Conservation (phyloP, 2,329 filamentous ascomycete species). For the Colletotrichum zoysiae region DNA sequence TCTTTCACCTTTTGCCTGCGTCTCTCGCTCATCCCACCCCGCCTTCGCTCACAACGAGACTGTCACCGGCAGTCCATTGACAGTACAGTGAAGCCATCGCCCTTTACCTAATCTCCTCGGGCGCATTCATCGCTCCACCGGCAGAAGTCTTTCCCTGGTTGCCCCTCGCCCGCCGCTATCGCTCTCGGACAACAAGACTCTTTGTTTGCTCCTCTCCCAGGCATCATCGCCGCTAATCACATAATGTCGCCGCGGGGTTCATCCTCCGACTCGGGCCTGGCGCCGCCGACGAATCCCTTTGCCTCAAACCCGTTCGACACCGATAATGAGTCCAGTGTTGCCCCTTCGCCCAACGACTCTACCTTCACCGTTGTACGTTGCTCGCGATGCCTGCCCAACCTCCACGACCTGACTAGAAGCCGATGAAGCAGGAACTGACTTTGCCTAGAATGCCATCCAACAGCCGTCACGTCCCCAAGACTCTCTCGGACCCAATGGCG, state of each 20-base stretch:
- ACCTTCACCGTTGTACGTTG: slow-evolving; percentile 43
- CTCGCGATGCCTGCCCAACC: not conserved
- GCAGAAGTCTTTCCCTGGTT: not conserved
- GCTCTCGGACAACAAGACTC: not conserved
- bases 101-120: not conserved
- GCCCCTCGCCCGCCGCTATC: not conserved
- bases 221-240: slow-evolving; percentile 11
- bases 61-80: slow-evolving; percentile 6
- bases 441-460: slow-evolving; percentile 30
- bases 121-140: not conserved
- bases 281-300: slow-evolving; percentile 40
- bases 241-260: slow-evolving; percentile 37
- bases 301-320: slow-evolving; percentile 42
- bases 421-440: slow-evolving; percentile 6
- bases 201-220: not conserved
- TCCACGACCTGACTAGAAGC: not conserved
- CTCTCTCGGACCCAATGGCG: not conserved
- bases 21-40: slow-evolving; percentile 8
- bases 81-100: slow-evolving; percentile 1
- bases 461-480: slow-evolving; percentile 7
- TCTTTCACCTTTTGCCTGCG: slow-evolving; percentile 11
- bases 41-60: not conserved
- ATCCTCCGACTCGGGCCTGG: slow-evolving; percentile 28
- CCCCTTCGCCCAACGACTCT: slow-evolving; percentile 39
- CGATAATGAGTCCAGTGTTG: slow-evolving; percentile 41